Conservation (phyloP, 1,284 basidiomycete species). For the Golubevia sp. region DNA sequence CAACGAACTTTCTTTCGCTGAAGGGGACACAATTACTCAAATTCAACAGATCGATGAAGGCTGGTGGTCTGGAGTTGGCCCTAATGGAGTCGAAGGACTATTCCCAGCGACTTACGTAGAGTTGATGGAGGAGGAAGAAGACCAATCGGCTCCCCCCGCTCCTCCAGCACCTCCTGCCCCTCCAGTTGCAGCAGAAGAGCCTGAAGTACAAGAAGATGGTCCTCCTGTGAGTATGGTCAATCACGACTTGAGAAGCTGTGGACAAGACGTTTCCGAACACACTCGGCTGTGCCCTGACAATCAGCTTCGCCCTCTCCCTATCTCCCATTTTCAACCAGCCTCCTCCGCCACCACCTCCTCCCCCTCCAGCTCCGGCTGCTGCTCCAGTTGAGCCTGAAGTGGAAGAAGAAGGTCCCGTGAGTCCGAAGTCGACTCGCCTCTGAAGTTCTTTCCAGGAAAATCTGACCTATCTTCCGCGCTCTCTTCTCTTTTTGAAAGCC, state of each 20-base stretch:
- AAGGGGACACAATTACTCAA: conserved; percentile 38
- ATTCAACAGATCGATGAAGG: conserved; percentile 57
- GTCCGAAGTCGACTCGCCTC: not conserved
- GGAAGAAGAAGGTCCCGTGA: conserved; percentile 8
- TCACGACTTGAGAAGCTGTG: not conserved
- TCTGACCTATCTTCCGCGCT: not conserved
- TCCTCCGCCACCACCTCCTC: not conserved
- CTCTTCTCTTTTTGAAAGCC: conserved; percentile 11
- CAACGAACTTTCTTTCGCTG: conserved; percentile 47
- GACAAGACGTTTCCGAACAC: too few species aligned
- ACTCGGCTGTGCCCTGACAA: too few species aligned
- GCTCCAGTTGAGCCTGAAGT: conserved; percentile 1
- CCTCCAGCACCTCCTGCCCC: conserved; percentile 21
- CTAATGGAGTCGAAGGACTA: conserved; percentile 43
- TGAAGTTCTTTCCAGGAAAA: not conserved
- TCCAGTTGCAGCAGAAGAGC: conserved; percentile 10
- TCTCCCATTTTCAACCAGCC: not conserved
- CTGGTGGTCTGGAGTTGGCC: conserved; percentile 55
- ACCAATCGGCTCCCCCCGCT: conserved; percentile 8
- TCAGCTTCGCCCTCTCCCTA: too few species aligned
- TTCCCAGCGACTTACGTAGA: conserved; percentile 59
- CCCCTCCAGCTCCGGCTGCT: not conserved
- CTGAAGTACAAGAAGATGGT: not conserved
- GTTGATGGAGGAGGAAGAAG: conserved; percentile 19
- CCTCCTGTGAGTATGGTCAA: not conserved